Conservation (phyloP, 2,329 filamentous ascomycete species). For the Sporothrix euskadiensis region DNA sequence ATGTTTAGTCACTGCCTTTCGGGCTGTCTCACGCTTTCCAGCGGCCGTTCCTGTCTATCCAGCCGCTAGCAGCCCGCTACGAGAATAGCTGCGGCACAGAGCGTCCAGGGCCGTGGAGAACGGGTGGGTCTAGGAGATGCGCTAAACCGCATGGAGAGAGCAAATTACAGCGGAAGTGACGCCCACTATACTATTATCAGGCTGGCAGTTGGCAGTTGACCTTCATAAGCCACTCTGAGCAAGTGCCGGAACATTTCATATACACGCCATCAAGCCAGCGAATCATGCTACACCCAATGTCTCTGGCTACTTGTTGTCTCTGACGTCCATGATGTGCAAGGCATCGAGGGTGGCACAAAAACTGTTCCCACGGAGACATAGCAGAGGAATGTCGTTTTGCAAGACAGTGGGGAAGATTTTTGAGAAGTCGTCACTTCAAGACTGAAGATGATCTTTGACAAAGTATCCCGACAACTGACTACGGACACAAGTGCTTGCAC, state of each 20-base stretch:
- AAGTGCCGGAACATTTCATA: background rate
- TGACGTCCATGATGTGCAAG: background rate
- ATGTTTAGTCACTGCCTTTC: background rate
- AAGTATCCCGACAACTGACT: no score
- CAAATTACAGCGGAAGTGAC: background rate
- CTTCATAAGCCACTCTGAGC: background rate
- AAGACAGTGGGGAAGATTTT: background rate
- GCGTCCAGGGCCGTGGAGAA: conserved; percentile 22
- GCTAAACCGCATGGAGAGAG: background rate
- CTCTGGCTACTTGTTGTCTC: background rate
- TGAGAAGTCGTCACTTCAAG: background rate
- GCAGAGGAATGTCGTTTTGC: background rate
- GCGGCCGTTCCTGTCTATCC: conserved; percentile 11
- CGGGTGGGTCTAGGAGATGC: background rate
- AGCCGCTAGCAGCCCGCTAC: conserved; percentile 17
- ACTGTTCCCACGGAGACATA: conserved; percentile 25
- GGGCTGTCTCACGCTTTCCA: background rate
- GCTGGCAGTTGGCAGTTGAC: background rate
- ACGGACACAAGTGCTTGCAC: no score
- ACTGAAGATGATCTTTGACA: background rate
- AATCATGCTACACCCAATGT: background rate
- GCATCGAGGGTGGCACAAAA: background rate
- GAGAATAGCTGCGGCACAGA: conserved; percentile 19
- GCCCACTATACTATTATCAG: no score
- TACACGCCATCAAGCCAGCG: background rate